Conservation (phyloP, 2,329 filamentous ascomycete species). For the Calcarisporium arbuscula region DNA sequence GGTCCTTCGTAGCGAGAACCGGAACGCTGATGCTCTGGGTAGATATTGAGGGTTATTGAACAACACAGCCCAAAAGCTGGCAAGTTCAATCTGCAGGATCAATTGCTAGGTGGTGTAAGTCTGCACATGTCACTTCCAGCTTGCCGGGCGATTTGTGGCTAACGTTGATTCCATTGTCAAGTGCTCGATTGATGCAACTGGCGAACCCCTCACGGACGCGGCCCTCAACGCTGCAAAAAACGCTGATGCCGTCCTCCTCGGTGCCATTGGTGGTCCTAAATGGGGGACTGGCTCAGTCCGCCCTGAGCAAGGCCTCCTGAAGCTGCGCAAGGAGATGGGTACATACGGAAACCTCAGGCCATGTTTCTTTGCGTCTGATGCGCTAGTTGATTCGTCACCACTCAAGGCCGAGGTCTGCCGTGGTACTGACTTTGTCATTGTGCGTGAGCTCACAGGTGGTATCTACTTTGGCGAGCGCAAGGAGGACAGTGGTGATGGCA, state of each 20-base stretch:
- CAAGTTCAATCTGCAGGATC: slow-evolving; percentile 85
- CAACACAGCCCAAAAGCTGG: slow-evolving; percentile 59
- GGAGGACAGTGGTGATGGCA: slow-evolving; percentile 61
- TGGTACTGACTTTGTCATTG: slow-evolving; percentile 85
- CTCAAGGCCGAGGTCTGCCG: slow-evolving; percentile 80
- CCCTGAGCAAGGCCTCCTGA: slow-evolving; percentile 87
- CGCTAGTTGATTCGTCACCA: slow-evolving; percentile 76
- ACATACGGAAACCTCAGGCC: slow-evolving; percentile 94
- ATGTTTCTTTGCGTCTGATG: slow-evolving; percentile 89
- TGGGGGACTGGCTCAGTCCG: slow-evolving; percentile 87
- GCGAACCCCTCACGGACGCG: slow-evolving; percentile 72
- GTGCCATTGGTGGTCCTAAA: slow-evolving; percentile 92
- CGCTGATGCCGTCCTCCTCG: slow-evolving; percentile 85
- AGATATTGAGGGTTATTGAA: slow-evolving; percentile 78
- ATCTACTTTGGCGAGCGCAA: slow-evolving; percentile 92
- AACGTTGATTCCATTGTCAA: slow-evolving; percentile 26
- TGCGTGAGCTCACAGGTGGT: slow-evolving; percentile 85
- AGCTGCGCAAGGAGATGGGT: slow-evolving; percentile 85
- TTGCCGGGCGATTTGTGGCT: slow-evolving; percentile 1
- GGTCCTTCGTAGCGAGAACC: no score
- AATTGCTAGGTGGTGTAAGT: slow-evolving; percentile 84
- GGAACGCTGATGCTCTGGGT: slow-evolving; percentile 7
- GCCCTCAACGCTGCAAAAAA: slow-evolving; percentile 76
- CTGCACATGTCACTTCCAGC: slow-evolving; percentile 1
- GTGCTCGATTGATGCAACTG: slow-evolving; percentile 83